Evolutionary conservation across 495 filamentous ascomycete species (phyloP).

Genomic region (Hyphodiscus hymeniophilus): DNA sequence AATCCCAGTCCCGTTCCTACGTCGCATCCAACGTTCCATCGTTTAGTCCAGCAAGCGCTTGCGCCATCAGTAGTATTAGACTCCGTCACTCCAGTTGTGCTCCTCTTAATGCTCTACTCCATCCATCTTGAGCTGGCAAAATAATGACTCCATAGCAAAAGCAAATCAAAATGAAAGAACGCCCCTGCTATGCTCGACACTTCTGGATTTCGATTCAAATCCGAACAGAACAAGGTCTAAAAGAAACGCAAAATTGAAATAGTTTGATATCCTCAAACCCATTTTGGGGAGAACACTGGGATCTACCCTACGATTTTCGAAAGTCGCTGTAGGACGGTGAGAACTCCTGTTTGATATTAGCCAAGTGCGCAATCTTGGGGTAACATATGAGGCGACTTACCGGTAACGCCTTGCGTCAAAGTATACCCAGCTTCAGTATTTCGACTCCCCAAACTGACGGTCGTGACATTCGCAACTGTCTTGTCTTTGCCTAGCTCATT

Average conservation of each 20-base stretch:
- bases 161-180: too few species aligned
- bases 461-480: conserved; percentile 59
- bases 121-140: too few species aligned
- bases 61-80: too few species aligned
- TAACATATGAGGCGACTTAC: conserved; percentile 36
- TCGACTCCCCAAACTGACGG: conserved; percentile 72
- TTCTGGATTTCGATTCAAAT: too few species aligned
- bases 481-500: conserved; percentile 53
- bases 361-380: conserved; percentile 5
- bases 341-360: conserved; percentile 25
- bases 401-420: conserved; percentile 81
- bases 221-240: too few species aligned
- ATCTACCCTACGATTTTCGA: conserved; percentile 6
- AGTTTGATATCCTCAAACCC: neutral
- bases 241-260: too few species aligned
- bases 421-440: conserved; percentile 84
- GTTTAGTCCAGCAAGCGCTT: too few species aligned
- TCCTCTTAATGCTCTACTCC: too few species aligned
- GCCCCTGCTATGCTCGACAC: neutral
- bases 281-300: conserved; percentile 4
- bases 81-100: neutral
- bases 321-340: conserved; percentile 32
- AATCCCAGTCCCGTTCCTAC: too few species aligned
- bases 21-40: too few species aligned
- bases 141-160: too few species aligned